phyloP scores from a whole-genome alignment of 2,329 filamentous ascomycete species.

The Colletotrichum salicis region DNA sequence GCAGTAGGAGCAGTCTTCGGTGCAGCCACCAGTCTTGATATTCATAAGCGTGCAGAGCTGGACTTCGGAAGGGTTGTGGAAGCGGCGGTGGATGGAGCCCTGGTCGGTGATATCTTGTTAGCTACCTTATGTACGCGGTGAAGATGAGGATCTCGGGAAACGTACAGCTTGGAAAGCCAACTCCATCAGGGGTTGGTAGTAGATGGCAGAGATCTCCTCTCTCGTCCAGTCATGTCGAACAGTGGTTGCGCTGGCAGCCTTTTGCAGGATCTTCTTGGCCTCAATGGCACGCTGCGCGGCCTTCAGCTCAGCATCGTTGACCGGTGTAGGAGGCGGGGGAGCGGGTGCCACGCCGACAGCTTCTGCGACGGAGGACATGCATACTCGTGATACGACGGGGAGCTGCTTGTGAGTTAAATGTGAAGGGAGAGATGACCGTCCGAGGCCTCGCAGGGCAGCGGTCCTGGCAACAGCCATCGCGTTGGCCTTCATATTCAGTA shows the following conservation, averaged over 20 bases:
- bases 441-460: conserved; percentile 12
- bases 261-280: conserved; percentile 48
- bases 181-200: conserved; percentile 84
- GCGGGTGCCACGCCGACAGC: conserved; percentile 24
- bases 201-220: conserved; percentile 84
- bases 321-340: conserved; percentile 17
- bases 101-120: conserved; percentile 46
- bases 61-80: conserved; percentile 84
- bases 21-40: conserved; percentile 94
- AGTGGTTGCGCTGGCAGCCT: conserved; percentile 68
- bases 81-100: conserved; percentile 82
- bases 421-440: not conserved
- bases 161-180: conserved; percentile 78
- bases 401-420: not conserved
- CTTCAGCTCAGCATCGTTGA: conserved; percentile 4
- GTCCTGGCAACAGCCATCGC: conserved; percentile 10
- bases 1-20: conserved; percentile 93
- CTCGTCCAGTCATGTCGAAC: conserved; percentile 82
- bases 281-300: conserved; percentile 19
- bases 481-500: conserved; percentile 4
- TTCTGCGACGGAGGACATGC: conserved; percentile 30
- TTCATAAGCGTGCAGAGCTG: conserved; percentile 97
- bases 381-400: conserved; percentile 1
- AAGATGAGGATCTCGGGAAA: conserved; percentile 29
- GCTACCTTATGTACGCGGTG: not conserved